Percentiles rank a stretch among this genome's conserved stretches.
Evolutionary conservation across 176 grass and related monocot species (phyloP).

Genomic region (Poa pratensis): DNA sequence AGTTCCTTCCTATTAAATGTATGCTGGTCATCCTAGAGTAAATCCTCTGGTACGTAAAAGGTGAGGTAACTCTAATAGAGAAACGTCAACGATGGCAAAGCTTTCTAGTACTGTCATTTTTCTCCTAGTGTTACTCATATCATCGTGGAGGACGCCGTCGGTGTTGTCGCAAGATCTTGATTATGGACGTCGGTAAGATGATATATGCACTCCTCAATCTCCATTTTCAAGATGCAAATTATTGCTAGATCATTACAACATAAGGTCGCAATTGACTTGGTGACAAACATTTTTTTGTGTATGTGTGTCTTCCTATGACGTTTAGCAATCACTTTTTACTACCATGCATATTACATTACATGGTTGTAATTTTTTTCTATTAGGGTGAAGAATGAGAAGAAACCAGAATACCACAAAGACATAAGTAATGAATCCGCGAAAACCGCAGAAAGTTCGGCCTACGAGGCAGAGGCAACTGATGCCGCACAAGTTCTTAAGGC

Average conservation of each 20-base stretch:
- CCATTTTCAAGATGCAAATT: not conserved
- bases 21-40: not conserved
- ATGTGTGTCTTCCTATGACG: not conserved
- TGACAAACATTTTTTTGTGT: not conserved
- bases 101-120: not conserved
- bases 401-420: not conserved
- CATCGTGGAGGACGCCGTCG: slow-evolving; percentile 11
- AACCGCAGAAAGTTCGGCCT: not conserved
- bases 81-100: slow-evolving; percentile 36
- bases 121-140: slow-evolving; percentile 28
- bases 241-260: not conserved
- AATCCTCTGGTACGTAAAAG: not conserved
- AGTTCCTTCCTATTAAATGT: slow-evolving; percentile 33
- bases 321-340: not conserved
- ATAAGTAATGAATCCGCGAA: not conserved
- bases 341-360: not conserved
- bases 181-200: slow-evolving; percentile 28
- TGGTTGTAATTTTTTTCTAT: not conserved
- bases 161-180: slow-evolving; percentile 33
- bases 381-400: slow-evolving; percentile 23
- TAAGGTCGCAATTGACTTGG: not conserved
- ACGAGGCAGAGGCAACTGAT: slow-evolving; percentile 26
- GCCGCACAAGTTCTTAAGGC: not conserved
- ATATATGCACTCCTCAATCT: not conserved
- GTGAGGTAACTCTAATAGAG: not conserved